Evolutionary conservation across 495 filamentous ascomycete species (phyloP).

Genomic region (Chaetomium tenue): DNA sequence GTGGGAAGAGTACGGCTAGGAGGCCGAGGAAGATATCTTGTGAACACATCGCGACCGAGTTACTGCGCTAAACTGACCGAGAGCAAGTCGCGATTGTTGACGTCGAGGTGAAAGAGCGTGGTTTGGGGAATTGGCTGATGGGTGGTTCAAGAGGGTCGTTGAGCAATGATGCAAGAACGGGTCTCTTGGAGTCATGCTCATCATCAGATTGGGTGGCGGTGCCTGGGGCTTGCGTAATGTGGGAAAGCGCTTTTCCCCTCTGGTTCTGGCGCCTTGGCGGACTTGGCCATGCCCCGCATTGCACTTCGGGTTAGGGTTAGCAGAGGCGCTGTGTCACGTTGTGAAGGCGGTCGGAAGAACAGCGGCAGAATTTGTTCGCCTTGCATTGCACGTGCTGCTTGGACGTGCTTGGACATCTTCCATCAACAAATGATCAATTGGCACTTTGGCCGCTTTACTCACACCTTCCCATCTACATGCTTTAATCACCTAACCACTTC

Average conservation of each 20-base stretch:
- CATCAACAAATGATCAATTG: not conserved
- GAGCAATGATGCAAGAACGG: conserved; percentile 26
- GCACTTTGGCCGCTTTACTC: conserved; percentile 8
- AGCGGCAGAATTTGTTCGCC: conserved; percentile 17
- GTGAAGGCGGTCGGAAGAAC: conserved; percentile 17
- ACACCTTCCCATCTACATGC: not conserved
- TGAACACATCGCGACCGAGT: conserved; percentile 53
- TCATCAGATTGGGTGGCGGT: conserved; percentile 20
- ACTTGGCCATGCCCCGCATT: not conserved
- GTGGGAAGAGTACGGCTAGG: conserved; percentile 89
- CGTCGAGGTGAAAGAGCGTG: not conserved
- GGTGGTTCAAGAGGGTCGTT: conserved; percentile 8
- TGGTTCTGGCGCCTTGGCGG: conserved; percentile 1
- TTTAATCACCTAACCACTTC: no score
- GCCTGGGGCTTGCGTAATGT: conserved; percentile 34
- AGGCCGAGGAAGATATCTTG: conserved; percentile 83
- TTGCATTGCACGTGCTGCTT: not conserved
- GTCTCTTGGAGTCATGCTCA: conserved; percentile 7
- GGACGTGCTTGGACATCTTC: not conserved
- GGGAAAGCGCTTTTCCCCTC: conserved; percentile 11
- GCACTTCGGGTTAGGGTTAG: conserved; percentile 19
- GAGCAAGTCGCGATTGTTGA: not conserved
- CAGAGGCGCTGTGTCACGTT: no score
- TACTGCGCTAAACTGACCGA: not conserved
- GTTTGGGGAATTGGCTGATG: not conserved